phyloP scores from a whole-genome alignment of 495 filamentous ascomycete genomes.

The Penicillium coffeae region DNA sequence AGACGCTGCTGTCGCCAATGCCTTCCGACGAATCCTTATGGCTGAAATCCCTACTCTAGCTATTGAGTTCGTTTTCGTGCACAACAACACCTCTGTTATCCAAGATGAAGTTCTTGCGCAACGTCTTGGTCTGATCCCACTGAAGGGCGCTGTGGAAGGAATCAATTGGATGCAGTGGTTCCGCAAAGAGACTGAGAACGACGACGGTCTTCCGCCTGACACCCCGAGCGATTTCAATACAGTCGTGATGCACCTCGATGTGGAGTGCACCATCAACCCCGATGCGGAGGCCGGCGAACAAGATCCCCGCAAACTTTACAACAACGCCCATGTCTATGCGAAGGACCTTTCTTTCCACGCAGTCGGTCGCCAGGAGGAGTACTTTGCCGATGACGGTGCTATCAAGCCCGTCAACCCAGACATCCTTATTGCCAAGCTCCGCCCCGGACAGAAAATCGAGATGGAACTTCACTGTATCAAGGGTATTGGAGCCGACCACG shows the following conservation, averaged over 20 bases:
- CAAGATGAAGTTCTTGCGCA: conserved; percentile 94
- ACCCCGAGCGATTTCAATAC: conserved; percentile 74
- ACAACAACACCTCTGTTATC: conserved; percentile 95
- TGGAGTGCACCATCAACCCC: conserved; percentile 72
- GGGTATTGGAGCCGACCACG: conserved; percentile 90
- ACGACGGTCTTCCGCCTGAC: conserved; percentile 40
- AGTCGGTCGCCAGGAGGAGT: conserved; percentile 65
- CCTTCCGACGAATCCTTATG: conserved; percentile 95
- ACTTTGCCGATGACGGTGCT: conserved; percentile 61
- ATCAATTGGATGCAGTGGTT: conserved; percentile 78
- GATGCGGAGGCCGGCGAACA: conserved; percentile 64
- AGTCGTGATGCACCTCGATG: conserved; percentile 63
- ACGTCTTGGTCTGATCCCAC: conserved; percentile 84
- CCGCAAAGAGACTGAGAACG: conserved; percentile 55
- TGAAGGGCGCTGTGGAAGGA: conserved; percentile 71
- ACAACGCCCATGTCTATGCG: conserved; percentile 84
- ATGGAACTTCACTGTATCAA: conserved; percentile 86
- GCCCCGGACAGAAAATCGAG: conserved; percentile 82
- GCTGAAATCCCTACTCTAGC: conserved; percentile 92
- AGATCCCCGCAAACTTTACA: conserved; percentile 79
- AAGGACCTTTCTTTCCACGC: conserved; percentile 71
- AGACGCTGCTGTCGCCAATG: conserved; percentile 92
- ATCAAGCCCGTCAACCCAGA: conserved; percentile 81
- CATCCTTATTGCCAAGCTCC: conserved; percentile 90
- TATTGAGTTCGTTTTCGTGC: conserved; percentile 85